These are phyloP conservation scores for Skeletonema menzelii DNA, from an alignment of 108 stramenopile genomes.

Conservation along the genomic window DNA sequence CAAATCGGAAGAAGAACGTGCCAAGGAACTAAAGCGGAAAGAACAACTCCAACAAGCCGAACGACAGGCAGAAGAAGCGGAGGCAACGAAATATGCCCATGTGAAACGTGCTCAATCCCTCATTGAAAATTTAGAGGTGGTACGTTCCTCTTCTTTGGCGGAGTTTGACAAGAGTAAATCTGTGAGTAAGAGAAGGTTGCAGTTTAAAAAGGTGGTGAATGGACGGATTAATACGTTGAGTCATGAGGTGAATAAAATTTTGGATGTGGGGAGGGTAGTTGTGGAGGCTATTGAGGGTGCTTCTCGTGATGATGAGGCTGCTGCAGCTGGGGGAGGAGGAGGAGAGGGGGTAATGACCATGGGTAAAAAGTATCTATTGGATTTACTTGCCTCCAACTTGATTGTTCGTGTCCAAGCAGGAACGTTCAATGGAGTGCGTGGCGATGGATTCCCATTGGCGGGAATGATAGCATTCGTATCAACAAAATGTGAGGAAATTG, in stretches of 20 bases:
- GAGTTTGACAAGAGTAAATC: conserved; percentile 64
- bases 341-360: conserved; percentile 34
- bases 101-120: conserved; percentile 50
- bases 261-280: conserved; percentile 61
- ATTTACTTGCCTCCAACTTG: conserved; percentile 67
- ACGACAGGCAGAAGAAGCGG: conserved; percentile 22
- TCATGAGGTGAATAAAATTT: conserved; percentile 67
- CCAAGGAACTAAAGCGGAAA: conserved; percentile 2
- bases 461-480: conserved; percentile 66
- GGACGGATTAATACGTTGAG: conserved; percentile 84
- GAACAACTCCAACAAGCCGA: conserved; percentile 2
- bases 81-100: conserved; percentile 1
- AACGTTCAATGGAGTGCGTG: conserved; percentile 81
- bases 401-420: conserved; percentile 87
- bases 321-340: conserved; percentile 22
- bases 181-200: conserved; percentile 59
- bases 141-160: conserved; percentile 41
- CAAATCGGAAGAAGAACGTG: conserved; percentile 3
- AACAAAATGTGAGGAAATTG: conserved; percentile 57
- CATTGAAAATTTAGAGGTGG: conserved; percentile 47
- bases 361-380: conserved; percentile 79
- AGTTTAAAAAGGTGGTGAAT: conserved; percentile 82
- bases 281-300: conserved; percentile 52
- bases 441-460: conserved; percentile 87
- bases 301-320: conserved; percentile 50